Percentiles rank a stretch among this genome's conserved stretches.
phyloP scores from a whole-genome alignment of 2,329 filamentous ascomycete species.

The Colletotrichum liriopes region DNA sequence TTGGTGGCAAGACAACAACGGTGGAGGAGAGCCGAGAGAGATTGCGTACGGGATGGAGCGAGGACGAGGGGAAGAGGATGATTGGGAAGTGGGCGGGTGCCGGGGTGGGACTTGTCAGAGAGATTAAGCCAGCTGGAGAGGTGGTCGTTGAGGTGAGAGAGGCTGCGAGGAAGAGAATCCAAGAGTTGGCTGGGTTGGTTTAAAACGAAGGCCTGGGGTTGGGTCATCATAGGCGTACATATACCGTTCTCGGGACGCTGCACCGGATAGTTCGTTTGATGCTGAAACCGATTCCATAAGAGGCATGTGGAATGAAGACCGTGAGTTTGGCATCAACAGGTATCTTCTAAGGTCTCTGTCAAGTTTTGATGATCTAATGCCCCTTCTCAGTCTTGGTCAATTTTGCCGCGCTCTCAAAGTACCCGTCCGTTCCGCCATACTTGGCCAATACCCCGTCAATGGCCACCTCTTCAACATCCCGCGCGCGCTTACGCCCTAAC shows the following conservation, averaged over 20 bases:
- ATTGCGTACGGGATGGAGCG: conserved; percentile 55
- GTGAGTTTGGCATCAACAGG: not conserved
- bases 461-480: conserved; percentile 52
- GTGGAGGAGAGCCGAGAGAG: conserved; percentile 58
- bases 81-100: conserved; percentile 60
- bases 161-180: conserved; percentile 54
- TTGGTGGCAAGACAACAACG: conserved; percentile 31
- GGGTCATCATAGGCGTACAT: not conserved
- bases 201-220: not conserved
- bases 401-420: conserved; percentile 72
- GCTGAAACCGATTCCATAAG: too few relatives aligned
- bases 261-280: not conserved
- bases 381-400: conserved; percentile 68
- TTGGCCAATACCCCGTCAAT: conserved; percentile 62
- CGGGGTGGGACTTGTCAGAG: conserved; percentile 62
- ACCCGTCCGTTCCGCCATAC: conserved; percentile 71
- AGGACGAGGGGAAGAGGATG: conserved; percentile 52
- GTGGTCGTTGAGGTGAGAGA: conserved; percentile 61
- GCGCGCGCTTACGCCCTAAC: conserved; percentile 72
- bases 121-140: conserved; percentile 57
- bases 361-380: conserved; percentile 50
- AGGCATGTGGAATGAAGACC: not conserved
- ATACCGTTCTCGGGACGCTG: not conserved
- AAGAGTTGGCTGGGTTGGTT: conserved; percentile 47
- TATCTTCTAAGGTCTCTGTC: not conserved